These are phyloP conservation scores for Kwoniella sp. DNA, from an alignment of 768 basidiomycete species.

Conservation along the genomic window DNA sequence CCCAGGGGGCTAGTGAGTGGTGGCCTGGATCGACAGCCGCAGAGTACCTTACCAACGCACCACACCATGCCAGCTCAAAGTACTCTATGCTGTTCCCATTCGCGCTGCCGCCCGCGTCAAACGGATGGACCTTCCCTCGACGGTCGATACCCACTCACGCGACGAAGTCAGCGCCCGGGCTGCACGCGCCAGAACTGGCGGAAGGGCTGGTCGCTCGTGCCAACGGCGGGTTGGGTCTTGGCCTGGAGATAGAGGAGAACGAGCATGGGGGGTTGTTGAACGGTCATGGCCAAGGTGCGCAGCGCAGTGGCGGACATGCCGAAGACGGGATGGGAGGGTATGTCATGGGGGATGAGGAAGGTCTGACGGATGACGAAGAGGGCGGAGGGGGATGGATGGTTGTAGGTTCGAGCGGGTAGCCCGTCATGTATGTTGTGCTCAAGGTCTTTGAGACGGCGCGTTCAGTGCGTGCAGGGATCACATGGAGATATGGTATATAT, in stretches of 20 bases:
- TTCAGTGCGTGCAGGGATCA: no score
- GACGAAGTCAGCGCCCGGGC: slow-evolving; percentile 7
- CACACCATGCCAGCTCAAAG: slow-evolving; percentile 57
- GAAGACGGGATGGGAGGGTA: slow-evolving; percentile 25
- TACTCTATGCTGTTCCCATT: slow-evolving; percentile 79
- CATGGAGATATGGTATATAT: no score
- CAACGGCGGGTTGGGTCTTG: slow-evolving; percentile 58
- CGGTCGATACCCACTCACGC: slow-evolving; percentile 23
- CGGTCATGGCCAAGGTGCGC: slow-evolving; percentile 74
- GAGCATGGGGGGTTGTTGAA: slow-evolving; percentile 53
- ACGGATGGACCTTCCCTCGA: slow-evolving; percentile 58
- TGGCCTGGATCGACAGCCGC: not conserved
- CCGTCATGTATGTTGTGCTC: not conserved
- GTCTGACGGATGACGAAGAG: slow-evolving; percentile 75
- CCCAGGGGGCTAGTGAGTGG: slow-evolving; percentile 70
- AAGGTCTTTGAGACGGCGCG: no score
- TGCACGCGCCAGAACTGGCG: slow-evolving; percentile 36
- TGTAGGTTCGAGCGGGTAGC: not conserved
- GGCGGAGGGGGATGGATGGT: slow-evolving; percentile 48
- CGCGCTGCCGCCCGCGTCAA: slow-evolving; percentile 71
- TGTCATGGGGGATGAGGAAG: slow-evolving; percentile 54
- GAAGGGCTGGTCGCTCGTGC: slow-evolving; percentile 47
- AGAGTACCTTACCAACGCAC: not conserved
- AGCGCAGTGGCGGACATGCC: slow-evolving; percentile 27
- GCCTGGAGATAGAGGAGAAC: slow-evolving; percentile 53